Percentiles rank a stretch among this genome's conserved stretches.
Evolutionary conservation across 2,329 filamentous ascomycete species (phyloP).

Genomic region (Ophiostoma populinum): DNA sequence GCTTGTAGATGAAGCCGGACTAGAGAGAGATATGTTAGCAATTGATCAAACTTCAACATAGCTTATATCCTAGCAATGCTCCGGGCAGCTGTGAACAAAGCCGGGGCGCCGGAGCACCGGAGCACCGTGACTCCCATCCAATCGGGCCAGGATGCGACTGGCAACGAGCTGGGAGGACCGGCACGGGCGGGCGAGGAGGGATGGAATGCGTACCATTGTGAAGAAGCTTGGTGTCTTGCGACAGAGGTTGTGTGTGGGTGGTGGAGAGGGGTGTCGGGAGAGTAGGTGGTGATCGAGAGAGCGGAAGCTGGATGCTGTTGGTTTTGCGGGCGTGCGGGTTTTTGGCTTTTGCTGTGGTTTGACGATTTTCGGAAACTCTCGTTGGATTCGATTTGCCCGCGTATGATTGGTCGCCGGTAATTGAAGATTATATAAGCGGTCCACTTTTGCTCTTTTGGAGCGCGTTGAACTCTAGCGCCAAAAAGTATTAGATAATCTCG

Average conservation of each 20-base stretch:
- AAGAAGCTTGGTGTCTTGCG: slow-evolving; percentile 2
- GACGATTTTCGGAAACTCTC: slow-evolving; percentile 12
- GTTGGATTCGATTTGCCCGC: slow-evolving; percentile 11
- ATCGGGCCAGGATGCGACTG: too few relatives aligned
- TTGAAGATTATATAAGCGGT: background rate
- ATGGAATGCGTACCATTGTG: slow-evolving; percentile 9
- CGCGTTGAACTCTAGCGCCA: too few relatives aligned
- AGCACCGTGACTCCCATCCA: too few relatives aligned
- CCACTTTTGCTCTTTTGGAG: background rate
- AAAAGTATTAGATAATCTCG: background rate
- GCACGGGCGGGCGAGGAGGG: slow-evolving; percentile 8
- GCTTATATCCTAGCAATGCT: too few relatives aligned
- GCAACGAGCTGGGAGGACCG: too few relatives aligned
- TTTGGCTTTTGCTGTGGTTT: slow-evolving; percentile 9
- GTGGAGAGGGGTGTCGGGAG: background rate
- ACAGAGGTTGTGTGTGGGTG: background rate
- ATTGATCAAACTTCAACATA: background rate
- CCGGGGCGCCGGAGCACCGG: background rate
- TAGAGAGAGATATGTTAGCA: slow-evolving; percentile 10
- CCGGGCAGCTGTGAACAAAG: background rate
- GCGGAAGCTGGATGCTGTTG: background rate
- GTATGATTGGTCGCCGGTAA: background rate
- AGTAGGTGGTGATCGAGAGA: background rate
- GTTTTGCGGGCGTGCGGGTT: slow-evolving; percentile 8
- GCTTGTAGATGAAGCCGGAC: slow-evolving; percentile 39